Evolutionary conservation across 345 rosid genomes (phyloP), one percentile per base, ranked within the genome.

Genomic region (Eucalyptus sp.): DNA sequence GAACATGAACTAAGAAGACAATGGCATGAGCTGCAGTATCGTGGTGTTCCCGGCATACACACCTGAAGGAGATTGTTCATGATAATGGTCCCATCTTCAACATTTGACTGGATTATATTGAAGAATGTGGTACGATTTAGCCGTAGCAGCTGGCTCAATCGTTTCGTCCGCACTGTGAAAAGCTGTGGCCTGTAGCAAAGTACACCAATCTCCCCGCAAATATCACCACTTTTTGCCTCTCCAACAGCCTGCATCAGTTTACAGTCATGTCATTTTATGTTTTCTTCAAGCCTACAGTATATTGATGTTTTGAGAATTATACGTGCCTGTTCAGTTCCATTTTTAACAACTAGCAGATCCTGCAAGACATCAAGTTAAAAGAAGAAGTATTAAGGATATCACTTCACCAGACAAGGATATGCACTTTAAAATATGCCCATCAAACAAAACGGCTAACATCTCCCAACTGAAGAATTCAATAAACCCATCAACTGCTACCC

Each of bases 331-430:
- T 96, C 98, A 86, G 56, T 85, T 86, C 93, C 94, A 87, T 89
- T 93, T 86, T 92, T 91, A 27, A 88, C 89, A 88, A 90, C 92
- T 50, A 95, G 16, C 43, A 96, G 92, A 68, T 96, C 98, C 98
- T 96, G 93, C 64, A 54, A 58, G 52, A 89, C 87, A 88, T 50
- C 81, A 87, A 31, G 13, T 68, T 33, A 68, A 68, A 33, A 52
- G 58, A 66, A 66, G 79, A 68, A 33, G 4, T 33, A 68, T 31
- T 33, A 68, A 68, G 80, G 80, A 68, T 68, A 68, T 31, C 22
- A 8, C 37, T 16, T 68, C 43, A 16, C 80, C 43, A 17, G 80
- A 68, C 80, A 68, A 68, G 80, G 80, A 68, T 16, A 68, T 8
- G 43, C 37, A 68, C 22, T 68, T 8, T 16, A 16, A 16, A 68